A percentile compares a stretch with the other conserved stretches of the same genome.
phyloP scores from a whole-genome alignment of 345 rosid species.

The Arabidopsis arenosa region DNA sequence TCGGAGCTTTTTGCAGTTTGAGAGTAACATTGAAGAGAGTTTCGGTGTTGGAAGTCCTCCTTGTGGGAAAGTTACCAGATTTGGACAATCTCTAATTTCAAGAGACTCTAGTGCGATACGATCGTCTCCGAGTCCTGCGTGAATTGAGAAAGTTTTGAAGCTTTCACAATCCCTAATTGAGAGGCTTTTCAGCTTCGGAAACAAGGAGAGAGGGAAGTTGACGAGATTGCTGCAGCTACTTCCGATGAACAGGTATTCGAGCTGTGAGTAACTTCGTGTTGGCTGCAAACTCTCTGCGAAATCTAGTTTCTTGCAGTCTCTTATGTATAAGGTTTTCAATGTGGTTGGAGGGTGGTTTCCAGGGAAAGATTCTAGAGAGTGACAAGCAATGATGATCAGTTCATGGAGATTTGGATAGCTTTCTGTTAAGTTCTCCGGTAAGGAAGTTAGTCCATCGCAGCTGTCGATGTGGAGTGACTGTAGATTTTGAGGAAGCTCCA shows the following conservation, averaged over 20 bases:
- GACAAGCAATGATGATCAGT: constrained; percentile 41
- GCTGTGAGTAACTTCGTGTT: constrained; percentile 39
- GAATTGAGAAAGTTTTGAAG: constrained; percentile 36
- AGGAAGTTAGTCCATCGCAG: constrained; percentile 36
- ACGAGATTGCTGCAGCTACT: constrained; percentile 45
- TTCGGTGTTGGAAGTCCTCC: constrained; percentile 47
- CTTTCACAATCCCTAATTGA: constrained; percentile 40
- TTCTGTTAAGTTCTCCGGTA: constrained; percentile 33
- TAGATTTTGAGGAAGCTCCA: constrained; percentile 43
- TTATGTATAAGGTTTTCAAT: constrained; percentile 44
- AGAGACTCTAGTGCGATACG: constrained; percentile 36
- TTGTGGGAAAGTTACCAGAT: constrained; percentile 36
- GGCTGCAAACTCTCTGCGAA: constrained; percentile 38
- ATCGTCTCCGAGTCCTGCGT: constrained; percentile 43
- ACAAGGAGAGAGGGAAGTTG: constrained; percentile 36
- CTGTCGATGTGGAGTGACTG: constrained; percentile 47
- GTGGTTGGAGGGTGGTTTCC: constrained; percentile 34
- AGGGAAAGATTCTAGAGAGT: constrained; percentile 39
- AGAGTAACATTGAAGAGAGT: constrained; percentile 44
- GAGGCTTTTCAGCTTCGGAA: constrained; percentile 47
- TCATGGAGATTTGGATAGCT: constrained; percentile 41
- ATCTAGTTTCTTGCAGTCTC: constrained; percentile 46
- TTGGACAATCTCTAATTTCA: constrained; percentile 49
- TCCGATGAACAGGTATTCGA: constrained; percentile 44
- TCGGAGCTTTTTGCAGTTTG: constrained; percentile 47